A percentile compares a stretch with the other conserved stretches of the same genome.
Evolutionary conservation across 2,329 filamentous ascomycete species (phyloP).

Genomic region (Monilinia laxa): DNA sequence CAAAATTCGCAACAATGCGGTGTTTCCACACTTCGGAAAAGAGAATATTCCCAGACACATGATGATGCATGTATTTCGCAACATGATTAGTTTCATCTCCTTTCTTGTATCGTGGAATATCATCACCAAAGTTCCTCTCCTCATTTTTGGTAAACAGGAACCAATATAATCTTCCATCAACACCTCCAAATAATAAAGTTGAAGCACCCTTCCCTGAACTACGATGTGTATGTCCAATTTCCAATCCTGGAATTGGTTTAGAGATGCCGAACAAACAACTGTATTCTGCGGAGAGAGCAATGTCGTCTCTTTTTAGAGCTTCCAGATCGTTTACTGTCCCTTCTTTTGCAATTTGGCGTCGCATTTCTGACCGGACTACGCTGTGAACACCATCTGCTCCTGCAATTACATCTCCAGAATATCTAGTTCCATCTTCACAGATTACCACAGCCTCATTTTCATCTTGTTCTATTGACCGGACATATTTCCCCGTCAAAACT

Average conservation of each 20-base stretch:
- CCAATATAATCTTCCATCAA: constrained; percentile 15
- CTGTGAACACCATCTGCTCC: constrained; percentile 38
- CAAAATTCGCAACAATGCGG: constrained; percentile 6
- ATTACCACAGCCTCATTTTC: constrained; percentile 19
- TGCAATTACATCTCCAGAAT: constrained; percentile 32
- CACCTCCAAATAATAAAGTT: constrained; percentile 12
- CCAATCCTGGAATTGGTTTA: constrained; percentile 19
- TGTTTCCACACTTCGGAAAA: constrained; percentile 14
- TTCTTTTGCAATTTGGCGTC: constrained; percentile 31
- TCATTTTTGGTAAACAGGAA: constrained; percentile 22
- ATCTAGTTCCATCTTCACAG: constrained; percentile 32
- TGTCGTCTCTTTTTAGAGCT: constrained; percentile 10
- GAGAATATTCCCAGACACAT: constrained; percentile 14
- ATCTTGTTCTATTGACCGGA: constrained; percentile 26
- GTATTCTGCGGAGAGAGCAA: constrained; percentile 32
- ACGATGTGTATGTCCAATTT: constrained; percentile 27
- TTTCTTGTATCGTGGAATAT: constrained; percentile 13
- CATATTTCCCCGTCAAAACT: constrained; percentile 30
- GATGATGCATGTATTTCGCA: constrained; percentile 4
- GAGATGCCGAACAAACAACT: constrained; percentile 34
- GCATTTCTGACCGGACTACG: constrained; percentile 39
- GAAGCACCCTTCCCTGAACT: constrained; percentile 12
- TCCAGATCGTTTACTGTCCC: constrained; percentile 11
- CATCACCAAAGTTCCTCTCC: background rate
- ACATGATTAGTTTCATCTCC: constrained; percentile 7